Evolutionary conservation across 805 yeast genomes (phyloP), one percentile per base, ranked within the genome.

Genomic region (Candida berthetii): DNA sequence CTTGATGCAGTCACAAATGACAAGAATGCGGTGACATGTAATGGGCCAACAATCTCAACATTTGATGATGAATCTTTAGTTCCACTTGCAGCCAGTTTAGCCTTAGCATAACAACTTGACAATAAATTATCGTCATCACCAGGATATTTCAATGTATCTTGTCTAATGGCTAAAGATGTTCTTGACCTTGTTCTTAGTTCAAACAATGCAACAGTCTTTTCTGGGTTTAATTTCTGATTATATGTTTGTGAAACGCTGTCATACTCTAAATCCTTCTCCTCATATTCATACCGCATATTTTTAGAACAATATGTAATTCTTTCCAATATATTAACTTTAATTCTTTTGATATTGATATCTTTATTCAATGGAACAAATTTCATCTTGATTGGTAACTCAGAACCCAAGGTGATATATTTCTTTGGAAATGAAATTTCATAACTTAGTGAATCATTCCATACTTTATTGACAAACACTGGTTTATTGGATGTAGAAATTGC

Each of bases 341-440:
- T 68, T 49, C 90, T 65, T 46, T 81, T 84, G 29, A 85, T 61
- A 3, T 69, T 66, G 4, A 85, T 69, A 40, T 75, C 73, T 58
- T 85, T 84, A 4, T 71, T 73, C 45, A 83, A 53, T 0, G 95
- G 93, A 0, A 77, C 72, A 19, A 85, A 64, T 54, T 81, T 83
- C 50, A 85, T 70, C 51, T 76, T 81, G 17, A 85, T 65, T 19
- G 61, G 85, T 53, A 64, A 63, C 65, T 74, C 78, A 11, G 79
- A 70, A 3, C 85, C 84, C 37, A 85, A 61, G 2, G 85, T 69
- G 10, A 84, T 76, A 57, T 71, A 85, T 52, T 85, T 85, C 43
- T 72, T 72, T 0, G 90, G 89, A 44, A 85, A 72, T 0, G 88
- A 74, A 14, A 85, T 71, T 48, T 83, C 83, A 59, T 85, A 85